phyloP scores from a whole-genome alignment of 2,329 filamentous ascomycete genomes.

The Aureobasidium subglaciale region DNA sequence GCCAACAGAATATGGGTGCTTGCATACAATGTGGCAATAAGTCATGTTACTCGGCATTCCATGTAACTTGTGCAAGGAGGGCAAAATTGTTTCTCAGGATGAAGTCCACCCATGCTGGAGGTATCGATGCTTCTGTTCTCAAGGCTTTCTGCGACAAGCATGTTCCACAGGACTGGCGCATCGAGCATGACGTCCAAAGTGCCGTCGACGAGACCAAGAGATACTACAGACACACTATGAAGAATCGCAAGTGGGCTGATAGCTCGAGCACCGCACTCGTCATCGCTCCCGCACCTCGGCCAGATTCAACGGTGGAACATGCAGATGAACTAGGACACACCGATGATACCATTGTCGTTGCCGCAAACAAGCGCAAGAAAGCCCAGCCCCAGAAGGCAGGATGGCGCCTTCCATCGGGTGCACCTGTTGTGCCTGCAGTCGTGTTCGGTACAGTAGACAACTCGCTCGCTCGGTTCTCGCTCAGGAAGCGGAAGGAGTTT shows the following conservation, averaged over 20 bases:
- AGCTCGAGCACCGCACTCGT: slow-evolving; percentile 77
- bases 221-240: slow-evolving; percentile 86
- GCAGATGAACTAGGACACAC: slow-evolving; percentile 35
- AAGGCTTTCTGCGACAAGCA: slow-evolving; percentile 97
- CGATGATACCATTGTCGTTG: slow-evolving; percentile 46
- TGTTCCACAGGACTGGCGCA: slow-evolving; percentile 79
- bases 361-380: slow-evolving; percentile 54
- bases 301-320: slow-evolving; percentile 38
- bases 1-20: slow-evolving; percentile 93
- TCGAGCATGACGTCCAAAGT: slow-evolving; percentile 73
- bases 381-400: slow-evolving; percentile 53
- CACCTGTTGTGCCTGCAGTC: slow-evolving; percentile 84
- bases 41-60: slow-evolving; percentile 92
- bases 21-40: slow-evolving; percentile 99
- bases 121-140: slow-evolving; percentile 72
- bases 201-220: slow-evolving; percentile 77
- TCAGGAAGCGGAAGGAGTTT: slow-evolving; percentile 84
- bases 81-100: slow-evolving; percentile 88
- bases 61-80: slow-evolving; percentile 88
- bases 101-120: slow-evolving; percentile 81
- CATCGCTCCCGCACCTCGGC: slow-evolving; percentile 54
- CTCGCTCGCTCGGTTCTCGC: slow-evolving; percentile 74
- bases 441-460: slow-evolving; percentile 81
- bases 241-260: slow-evolving; percentile 83
- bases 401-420: slow-evolving; percentile 91